phyloP scores from a whole-genome alignment of 2,329 filamentous ascomycete species.

The Coniochaeta pulveracea region DNA sequence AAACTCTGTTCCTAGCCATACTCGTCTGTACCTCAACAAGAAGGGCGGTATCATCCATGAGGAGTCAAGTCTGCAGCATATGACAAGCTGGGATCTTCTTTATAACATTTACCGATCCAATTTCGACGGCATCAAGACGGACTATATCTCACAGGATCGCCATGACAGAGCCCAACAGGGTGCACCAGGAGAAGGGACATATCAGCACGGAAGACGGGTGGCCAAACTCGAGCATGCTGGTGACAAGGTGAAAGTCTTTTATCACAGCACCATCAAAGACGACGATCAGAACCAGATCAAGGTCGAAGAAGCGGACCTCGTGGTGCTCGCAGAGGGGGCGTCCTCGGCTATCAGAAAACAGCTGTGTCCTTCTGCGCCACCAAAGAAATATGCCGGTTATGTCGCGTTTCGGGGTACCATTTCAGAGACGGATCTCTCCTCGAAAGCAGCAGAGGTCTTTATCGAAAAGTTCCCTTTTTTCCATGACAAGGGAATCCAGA shows the following conservation, averaged over 20 bases:
- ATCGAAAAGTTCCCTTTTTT: constrained; percentile 4
- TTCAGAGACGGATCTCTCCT: background rate
- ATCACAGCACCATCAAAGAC: background rate
- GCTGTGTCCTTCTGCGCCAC: background rate
- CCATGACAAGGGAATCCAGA: constrained; percentile 1
- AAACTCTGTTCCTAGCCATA: constrained; percentile 17
- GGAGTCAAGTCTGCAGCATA: constrained; percentile 1
- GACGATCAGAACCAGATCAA: background rate
- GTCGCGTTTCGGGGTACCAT: constrained; percentile 1
- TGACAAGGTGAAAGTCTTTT: background rate
- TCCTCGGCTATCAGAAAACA: background rate
- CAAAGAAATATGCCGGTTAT: background rate
- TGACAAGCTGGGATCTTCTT: constrained; percentile 5
- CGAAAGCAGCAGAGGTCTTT: background rate
- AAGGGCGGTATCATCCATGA: constrained; percentile 2
- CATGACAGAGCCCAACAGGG: background rate
- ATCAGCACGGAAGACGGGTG: constrained; percentile 2
- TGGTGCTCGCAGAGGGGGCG: constrained; percentile 2
- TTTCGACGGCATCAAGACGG: constrained; percentile 1
- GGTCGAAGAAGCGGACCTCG: background rate
- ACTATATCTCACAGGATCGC: background rate
- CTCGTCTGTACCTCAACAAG: constrained; percentile 21
- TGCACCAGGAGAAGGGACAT: background rate
- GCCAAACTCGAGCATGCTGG: background rate
- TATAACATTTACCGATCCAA: constrained; percentile 4